A percentile compares a stretch with the other conserved stretches of the same genome.
phyloP scores from a whole-genome alignment of 257 asterid species.

The Solanum piurae region DNA sequence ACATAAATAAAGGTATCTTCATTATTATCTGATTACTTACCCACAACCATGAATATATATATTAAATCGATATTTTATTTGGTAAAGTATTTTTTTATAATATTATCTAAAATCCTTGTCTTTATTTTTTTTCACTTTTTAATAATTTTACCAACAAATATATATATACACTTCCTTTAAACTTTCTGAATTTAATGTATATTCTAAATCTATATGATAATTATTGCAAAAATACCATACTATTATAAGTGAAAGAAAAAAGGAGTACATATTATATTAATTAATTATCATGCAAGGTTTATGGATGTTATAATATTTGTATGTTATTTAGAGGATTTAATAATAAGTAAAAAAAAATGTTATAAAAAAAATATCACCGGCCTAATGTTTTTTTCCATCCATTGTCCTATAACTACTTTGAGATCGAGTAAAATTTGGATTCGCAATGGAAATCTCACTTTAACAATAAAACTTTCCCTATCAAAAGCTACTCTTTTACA shows the following conservation, averaged over 20 bases:
- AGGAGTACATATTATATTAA: background rate
- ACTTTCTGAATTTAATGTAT: background rate
- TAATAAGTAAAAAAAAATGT: background rate
- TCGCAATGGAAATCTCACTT: fast-evolving
- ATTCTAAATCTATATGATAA: background rate
- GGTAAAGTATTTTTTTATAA: background rate
- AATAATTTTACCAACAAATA: background rate
- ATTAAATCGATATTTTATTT: background rate
- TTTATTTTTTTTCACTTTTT: background rate
- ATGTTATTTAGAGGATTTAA: background rate
- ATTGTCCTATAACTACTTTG: background rate
- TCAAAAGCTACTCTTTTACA: background rate
- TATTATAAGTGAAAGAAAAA: background rate
- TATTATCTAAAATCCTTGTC: background rate
- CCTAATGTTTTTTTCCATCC: background rate
- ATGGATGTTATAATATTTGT: background rate
- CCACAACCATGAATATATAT: background rate
- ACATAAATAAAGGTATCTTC: background rate
- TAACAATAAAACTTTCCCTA: background rate
- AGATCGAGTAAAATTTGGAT: background rate
- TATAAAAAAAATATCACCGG: background rate
- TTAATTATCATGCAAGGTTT: background rate
- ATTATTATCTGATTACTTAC: background rate
- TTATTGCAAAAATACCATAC: background rate
- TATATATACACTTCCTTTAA: background rate